These are phyloP conservation scores for Pestalotiopsis sp. DNA, from an alignment of 2,329 filamentous ascomycete species.

Conservation along the genomic window DNA sequence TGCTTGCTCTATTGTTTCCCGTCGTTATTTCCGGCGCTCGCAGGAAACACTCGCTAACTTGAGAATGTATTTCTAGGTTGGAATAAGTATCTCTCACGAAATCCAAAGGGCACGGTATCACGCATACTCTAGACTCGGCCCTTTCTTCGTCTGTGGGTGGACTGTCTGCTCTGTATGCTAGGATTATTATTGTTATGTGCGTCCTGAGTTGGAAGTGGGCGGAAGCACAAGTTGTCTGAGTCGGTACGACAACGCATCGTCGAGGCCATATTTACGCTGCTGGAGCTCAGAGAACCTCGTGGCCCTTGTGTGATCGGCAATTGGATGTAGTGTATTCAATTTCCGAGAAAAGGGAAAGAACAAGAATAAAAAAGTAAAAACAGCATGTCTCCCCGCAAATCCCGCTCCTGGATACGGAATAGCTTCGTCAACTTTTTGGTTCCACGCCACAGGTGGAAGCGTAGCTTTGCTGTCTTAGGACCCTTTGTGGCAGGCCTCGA, in stretches of 20 bases:
- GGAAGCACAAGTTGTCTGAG: not conserved
- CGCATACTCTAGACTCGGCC: not conserved
- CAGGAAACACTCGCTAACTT: not conserved
- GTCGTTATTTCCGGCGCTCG: not conserved
- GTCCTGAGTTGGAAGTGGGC: not conserved
- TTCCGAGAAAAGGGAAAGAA: too few species aligned
- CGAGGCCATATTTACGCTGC: too few species aligned
- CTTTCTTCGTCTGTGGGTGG: not conserved
- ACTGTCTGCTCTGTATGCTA: not conserved
- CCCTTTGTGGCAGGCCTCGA: not conserved
- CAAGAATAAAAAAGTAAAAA: not conserved
- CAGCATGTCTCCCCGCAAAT: not conserved
- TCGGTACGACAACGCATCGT: not conserved
- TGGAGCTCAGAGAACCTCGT: too few species aligned
- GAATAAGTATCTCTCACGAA: conserved; percentile 8
- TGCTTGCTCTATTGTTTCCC: not conserved
- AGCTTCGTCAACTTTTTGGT: not conserved
- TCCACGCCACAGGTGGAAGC: not conserved
- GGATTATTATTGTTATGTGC: not conserved
- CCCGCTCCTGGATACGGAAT: not conserved
- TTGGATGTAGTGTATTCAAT: not conserved
- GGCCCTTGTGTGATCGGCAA: not conserved
- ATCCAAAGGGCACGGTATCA: not conserved
- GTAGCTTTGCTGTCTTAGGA: not conserved
- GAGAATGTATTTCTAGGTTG: conserved; percentile 1